phyloP scores from a whole-genome alignment of 345 rosid genomes.

The Sisymbrium altissimum region DNA sequence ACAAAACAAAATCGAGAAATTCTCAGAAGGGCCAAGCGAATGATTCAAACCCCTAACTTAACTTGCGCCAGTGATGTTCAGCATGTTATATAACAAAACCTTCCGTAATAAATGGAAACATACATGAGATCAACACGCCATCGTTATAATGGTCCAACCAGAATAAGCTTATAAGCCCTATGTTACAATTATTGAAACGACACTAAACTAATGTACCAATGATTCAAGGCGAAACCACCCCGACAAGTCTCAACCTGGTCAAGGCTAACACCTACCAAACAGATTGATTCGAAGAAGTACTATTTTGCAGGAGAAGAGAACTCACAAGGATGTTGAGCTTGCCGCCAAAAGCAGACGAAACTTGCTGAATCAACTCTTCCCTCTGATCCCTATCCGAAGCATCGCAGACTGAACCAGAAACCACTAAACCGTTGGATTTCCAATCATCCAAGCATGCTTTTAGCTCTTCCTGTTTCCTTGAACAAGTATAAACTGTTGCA shows the following conservation, averaged over 20 bases:
- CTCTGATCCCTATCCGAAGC: slow-evolving; percentile 49
- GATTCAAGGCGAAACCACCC: no score
- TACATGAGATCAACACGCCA: no score
- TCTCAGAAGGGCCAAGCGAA: background rate
- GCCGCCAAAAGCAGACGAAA: slow-evolving; percentile 46
- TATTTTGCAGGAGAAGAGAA: background rate
- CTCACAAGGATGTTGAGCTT: slow-evolving; percentile 70
- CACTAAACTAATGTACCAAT: background rate
- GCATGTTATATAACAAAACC: background rate
- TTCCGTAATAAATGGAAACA: no score
- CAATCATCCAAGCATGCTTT: slow-evolving; percentile 52
- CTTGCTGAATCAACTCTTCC: slow-evolving; percentile 52
- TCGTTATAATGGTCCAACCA: background rate
- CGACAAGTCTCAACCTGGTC: no score
- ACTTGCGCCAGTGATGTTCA: background rate
- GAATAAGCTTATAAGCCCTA: background rate
- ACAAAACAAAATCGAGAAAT: slow-evolving; percentile 1
- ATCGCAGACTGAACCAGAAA: slow-evolving; percentile 80
- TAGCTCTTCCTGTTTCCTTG: slow-evolving; percentile 67
- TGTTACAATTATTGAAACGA: no score
- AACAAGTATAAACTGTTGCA: slow-evolving; percentile 70
- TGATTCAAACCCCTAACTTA: background rate
- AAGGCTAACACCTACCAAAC: no score
- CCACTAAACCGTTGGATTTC: slow-evolving; percentile 51
- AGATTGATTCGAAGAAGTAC: no score